Evolutionary conservation across 441 rosid genomes (phyloP), one percentile per base, ranked within the genome.

Genomic region (Iberis amara): DNA sequence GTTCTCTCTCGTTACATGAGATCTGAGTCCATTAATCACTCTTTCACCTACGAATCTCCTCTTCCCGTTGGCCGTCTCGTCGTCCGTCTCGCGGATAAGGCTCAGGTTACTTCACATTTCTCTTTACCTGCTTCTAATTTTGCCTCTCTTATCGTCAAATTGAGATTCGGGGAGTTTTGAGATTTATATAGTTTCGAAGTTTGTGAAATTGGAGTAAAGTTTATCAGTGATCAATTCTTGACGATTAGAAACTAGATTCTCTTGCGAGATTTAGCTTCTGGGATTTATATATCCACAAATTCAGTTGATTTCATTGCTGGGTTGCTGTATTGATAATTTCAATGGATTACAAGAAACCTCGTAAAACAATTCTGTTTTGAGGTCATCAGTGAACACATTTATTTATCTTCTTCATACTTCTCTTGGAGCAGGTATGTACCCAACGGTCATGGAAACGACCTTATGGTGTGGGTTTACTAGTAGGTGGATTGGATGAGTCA

Each of bases 361-460:
- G 21, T 18, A 18, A 18, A 18, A 18, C 21, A 18, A 18, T 18
- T 18, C 8, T 7, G 31, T 41, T 30, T 41, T 27, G 8, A 49
- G 32, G 14, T 8, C 28, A 18, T 0, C 32, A 53, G 2, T 42
- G n/a, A 28, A 21, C 21, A 18, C 21, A n/a, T 37, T 11, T 61
- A 37, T 65, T 47, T 65, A 38, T 54, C 54, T 71, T 53, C 12
- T 11, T 30, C 11, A 33, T 32, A 33, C 18, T 49, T 39, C 0
- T 21, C 21, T 0, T 47, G 47, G 61, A 3, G 68, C 82, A 91
- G 98, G 98, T 91, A 12, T 91, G 98, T 68, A 91, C 96, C 57
- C 98, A 87, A 47, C 80, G 95, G 26, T 87, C 96, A 31, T 91
- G 98, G 98, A 91, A 91, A 73, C 74, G 96, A 0, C 98, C 98